Conservation (phyloP, 495 filamentous ascomycete species). For the Talaromyces proteolyticus region DNA sequence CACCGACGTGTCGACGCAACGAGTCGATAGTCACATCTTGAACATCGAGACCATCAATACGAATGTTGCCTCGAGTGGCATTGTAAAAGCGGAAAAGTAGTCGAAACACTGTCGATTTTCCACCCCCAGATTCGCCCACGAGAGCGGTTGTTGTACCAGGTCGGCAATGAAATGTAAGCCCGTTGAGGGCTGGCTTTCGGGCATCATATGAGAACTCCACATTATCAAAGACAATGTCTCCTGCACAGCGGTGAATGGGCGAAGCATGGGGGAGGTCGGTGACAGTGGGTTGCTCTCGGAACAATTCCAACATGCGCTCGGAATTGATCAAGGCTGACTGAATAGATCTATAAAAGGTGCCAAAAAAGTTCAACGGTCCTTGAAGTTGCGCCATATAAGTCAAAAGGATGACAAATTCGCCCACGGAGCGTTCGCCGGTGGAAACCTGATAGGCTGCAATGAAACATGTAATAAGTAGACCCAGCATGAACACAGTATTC, state of each 20-base stretch:
- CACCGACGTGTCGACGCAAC: constrained; percentile 83
- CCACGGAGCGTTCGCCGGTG: constrained; percentile 60
- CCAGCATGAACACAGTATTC: constrained; percentile 88
- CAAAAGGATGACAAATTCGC: constrained; percentile 73
- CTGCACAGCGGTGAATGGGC: constrained; percentile 58
- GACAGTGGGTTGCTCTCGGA: constrained; percentile 91
- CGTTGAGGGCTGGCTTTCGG: constrained; percentile 78
- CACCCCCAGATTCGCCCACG: constrained; percentile 92
- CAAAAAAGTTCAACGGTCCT: constrained; percentile 93
- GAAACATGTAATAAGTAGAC: constrained; percentile 77
- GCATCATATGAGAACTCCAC: constrained; percentile 88
- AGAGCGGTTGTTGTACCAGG: constrained; percentile 93
- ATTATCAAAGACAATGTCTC: constrained; percentile 77
- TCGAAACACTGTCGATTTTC: constrained; percentile 96
- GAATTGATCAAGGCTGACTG: constrained; percentile 97
- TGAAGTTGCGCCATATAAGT: constrained; percentile 92
- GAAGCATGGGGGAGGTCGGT: constrained; percentile 56
- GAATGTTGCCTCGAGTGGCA: constrained; percentile 66
- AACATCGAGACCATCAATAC: constrained; percentile 79
- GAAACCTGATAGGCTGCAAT: constrained; percentile 86
- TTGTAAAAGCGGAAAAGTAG: constrained; percentile 96
- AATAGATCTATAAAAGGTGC: constrained; percentile 93
- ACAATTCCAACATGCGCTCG: constrained; percentile 89
- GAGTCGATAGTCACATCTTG: constrained; percentile 87
- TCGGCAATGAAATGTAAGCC: constrained; percentile 71